These are phyloP conservation scores for Hymenoscyphus repandus DNA, from an alignment of 2,329 filamentous ascomycete genomes.

Conservation along the genomic window DNA sequence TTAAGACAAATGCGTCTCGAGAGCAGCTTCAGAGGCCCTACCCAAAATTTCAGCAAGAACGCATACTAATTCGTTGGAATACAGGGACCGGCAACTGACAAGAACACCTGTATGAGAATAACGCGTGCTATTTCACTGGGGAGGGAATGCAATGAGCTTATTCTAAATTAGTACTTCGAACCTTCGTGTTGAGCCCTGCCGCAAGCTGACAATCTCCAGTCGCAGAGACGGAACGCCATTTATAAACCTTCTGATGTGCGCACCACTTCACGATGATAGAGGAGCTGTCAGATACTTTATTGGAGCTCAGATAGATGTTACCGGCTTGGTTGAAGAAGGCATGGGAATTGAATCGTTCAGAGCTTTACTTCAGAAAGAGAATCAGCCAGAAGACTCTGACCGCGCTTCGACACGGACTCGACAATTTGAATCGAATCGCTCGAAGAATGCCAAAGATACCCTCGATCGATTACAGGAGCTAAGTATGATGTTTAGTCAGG, in stretches of 20 bases:
- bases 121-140: constrained; percentile 54
- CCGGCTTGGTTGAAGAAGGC: constrained; percentile 52
- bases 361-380: constrained; percentile 35
- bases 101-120: constrained; percentile 53
- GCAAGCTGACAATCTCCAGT: constrained; percentile 10
- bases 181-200: not conserved
- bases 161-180: constrained; percentile 61
- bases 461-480: constrained; percentile 59
- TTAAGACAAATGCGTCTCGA: too few species aligned
- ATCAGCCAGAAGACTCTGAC: constrained; percentile 5
- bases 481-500: constrained; percentile 61
- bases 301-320: constrained; percentile 59
- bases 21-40: too few species aligned
- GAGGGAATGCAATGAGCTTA: constrained; percentile 65
- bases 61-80: constrained; percentile 31
- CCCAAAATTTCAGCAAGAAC: too few species aligned
- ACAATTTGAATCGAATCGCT: not conserved
- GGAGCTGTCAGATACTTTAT: constrained; percentile 58
- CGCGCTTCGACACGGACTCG: not conserved
- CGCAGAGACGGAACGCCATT: constrained; percentile 61
- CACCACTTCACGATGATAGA: constrained; percentile 55
- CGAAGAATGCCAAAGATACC: constrained; percentile 21
- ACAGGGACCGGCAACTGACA: constrained; percentile 66
- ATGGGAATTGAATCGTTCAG: constrained; percentile 53
- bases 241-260: constrained; percentile 59